Conservation (phyloP, 768 basidiomycete genomes). For the Trametes sanguinea region DNA sequence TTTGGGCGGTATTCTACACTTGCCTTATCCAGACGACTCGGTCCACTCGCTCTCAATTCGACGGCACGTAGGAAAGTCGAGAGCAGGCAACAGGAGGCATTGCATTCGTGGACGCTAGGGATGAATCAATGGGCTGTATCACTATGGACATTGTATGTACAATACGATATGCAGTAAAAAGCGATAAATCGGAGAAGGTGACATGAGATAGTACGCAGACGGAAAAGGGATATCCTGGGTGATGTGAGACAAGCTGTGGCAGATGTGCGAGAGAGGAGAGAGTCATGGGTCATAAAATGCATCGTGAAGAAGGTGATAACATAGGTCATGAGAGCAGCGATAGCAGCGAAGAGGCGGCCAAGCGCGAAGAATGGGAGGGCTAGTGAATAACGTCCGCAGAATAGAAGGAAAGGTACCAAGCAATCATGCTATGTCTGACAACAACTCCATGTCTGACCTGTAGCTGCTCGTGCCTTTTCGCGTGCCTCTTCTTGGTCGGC, state of each 20-base stretch:
- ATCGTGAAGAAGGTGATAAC: conserved; percentile 17
- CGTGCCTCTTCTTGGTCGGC: conserved; percentile 79
- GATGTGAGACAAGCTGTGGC: conserved; percentile 7
- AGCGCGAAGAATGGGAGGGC: neutral
- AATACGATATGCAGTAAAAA: conserved; percentile 27
- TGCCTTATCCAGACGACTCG: conserved; percentile 13
- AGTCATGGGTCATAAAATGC: conserved; percentile 23
- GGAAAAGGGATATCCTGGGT: conserved; percentile 14
- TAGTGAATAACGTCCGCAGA: neutral
- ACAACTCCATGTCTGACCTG: conserved; percentile 63
- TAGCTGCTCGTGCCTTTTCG: conserved; percentile 46
- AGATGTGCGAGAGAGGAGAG: conserved; percentile 17
- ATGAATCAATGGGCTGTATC: conserved; percentile 20
- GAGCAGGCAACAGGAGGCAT: conserved; percentile 16
- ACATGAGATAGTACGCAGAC: conserved; percentile 19
- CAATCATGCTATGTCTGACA: conserved; percentile 48
- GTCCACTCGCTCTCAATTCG: neutral
- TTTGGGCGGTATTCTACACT: conserved; percentile 11
- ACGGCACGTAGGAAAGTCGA: neutral
- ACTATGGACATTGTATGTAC: conserved; percentile 29
- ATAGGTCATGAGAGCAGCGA: conserved; percentile 18
- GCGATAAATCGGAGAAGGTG: conserved; percentile 23
- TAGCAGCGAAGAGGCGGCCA: conserved; percentile 11
- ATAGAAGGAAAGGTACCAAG: neutral
- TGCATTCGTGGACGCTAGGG: conserved; percentile 17